A percentile compares a stretch with the other conserved stretches of the same genome.
phyloP scores from a whole-genome alignment of 2,329 filamentous ascomycete genomes.

The Ceratocystis smalleyi region DNA sequence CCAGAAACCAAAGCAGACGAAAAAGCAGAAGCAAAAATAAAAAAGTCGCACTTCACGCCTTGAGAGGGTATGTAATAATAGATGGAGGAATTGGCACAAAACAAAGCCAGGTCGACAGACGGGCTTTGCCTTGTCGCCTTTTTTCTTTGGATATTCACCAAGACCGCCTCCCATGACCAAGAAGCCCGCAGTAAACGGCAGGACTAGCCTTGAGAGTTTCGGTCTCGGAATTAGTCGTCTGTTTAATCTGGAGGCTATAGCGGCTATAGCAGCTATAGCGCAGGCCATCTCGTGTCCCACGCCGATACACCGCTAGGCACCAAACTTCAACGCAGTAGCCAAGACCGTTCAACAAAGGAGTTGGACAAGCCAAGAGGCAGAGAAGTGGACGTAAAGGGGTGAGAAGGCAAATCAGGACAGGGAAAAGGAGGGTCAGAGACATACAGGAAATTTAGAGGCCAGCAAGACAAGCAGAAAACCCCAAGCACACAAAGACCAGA shows the following conservation, averaged over 20 bases:
- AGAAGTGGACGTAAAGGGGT: not conserved
- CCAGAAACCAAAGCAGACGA: not conserved
- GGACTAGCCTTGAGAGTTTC: too few species aligned
- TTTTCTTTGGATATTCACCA: not conserved
- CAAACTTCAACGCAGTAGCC: not conserved
- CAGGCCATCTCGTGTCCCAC: not conserved
- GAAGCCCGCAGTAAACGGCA: too few species aligned
- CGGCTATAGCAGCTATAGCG: slow-evolving; percentile 3
- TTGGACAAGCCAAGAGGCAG: not conserved
- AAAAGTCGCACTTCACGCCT: not conserved
- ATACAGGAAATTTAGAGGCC: not conserved
- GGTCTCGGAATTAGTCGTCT: too few species aligned
- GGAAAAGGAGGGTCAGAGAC: not conserved
- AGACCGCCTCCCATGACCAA: too few species aligned
- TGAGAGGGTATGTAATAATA: too few species aligned
- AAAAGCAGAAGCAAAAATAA: not conserved
- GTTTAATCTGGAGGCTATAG: not conserved
- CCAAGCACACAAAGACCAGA: not conserved
- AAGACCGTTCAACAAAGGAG: not conserved
- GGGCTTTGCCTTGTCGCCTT: not conserved
- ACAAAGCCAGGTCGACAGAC: too few species aligned
- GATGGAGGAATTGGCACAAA: too few species aligned
- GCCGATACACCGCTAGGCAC: not conserved
- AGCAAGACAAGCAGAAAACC: not conserved
- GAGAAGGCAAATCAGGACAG: not conserved